Conservation (phyloP, 2,329 filamentous ascomycete species). For the Stemphylium beticola region DNA sequence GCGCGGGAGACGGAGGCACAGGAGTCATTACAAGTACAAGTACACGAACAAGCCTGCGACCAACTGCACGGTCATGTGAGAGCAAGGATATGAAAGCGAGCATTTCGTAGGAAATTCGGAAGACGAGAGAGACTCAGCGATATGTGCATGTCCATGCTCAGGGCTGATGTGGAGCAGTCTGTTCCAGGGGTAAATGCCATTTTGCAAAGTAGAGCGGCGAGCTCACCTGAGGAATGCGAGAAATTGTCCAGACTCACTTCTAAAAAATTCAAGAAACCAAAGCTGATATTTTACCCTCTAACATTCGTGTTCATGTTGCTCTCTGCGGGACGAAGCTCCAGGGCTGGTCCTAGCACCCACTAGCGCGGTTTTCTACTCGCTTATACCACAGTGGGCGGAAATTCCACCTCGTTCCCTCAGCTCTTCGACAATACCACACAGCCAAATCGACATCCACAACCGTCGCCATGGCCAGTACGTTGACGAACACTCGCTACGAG, state of each 20-base stretch:
- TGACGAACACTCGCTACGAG: neutral
- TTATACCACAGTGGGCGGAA: constrained; percentile 22
- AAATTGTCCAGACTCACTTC: too few relatives aligned
- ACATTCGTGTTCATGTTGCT: neutral
- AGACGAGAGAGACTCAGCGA: neutral
- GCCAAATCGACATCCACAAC: constrained; percentile 45
- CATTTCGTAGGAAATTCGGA: too few relatives aligned
- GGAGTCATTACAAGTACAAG: constrained; percentile 28
- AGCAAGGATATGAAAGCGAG: too few relatives aligned
- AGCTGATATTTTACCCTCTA: neutral
- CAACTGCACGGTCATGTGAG: constrained; percentile 31
- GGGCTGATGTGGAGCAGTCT: neutral
- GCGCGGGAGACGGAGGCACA: constrained; percentile 21
- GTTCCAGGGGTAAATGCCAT: neutral
- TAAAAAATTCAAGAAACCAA: too few relatives aligned
- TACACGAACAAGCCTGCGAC: constrained; percentile 27
- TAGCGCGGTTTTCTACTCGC: constrained; percentile 21
- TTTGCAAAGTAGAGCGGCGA: neutral
- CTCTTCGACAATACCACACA: constrained; percentile 37
- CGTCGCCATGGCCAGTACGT: constrained; percentile 75
- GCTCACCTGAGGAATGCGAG: neutral
- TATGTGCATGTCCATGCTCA: neutral
- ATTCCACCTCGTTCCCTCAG: constrained; percentile 18
- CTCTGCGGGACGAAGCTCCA: neutral
- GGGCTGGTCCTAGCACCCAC: constrained; percentile 4